Evolutionary conservation across 2,329 filamentous ascomycete species (phyloP).

Genomic region (Alternaria tenuissima): DNA sequence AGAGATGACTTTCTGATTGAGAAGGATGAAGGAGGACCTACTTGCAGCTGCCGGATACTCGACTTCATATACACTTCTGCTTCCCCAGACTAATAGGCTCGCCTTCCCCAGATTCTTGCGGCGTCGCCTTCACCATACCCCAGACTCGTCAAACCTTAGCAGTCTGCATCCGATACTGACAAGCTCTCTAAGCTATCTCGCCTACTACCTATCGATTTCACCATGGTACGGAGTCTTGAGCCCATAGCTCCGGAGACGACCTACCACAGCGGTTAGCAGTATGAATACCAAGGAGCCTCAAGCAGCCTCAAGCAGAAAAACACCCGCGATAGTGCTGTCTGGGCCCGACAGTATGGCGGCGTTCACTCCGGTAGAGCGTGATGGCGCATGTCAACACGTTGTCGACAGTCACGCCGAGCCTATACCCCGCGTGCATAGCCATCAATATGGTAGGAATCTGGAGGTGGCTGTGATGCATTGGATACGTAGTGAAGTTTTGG

Average conservation of each 20-base stretch:
- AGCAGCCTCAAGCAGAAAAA: constrained; percentile 7
- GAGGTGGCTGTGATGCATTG: constrained; percentile 4
- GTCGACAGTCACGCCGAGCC: background rate
- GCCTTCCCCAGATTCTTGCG: constrained; percentile 20
- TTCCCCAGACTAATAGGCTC: constrained; percentile 9
- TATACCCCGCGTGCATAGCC: constrained; percentile 14
- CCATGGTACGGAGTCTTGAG: background rate
- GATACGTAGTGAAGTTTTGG: background rate
- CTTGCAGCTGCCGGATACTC: background rate
- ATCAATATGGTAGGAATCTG: constrained; percentile 1
- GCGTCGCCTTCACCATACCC: constrained; percentile 21
- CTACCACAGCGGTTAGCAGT: constrained; percentile 6
- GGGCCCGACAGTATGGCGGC: constrained; percentile 9
- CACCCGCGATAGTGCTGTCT: constrained; percentile 4
- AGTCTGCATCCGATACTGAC: constrained; percentile 5
- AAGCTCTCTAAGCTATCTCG: background rate
- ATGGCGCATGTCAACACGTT: constrained; percentile 3
- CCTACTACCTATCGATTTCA: background rate
- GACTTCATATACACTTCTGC: constrained; percentile 17
- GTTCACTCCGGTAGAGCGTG: constrained; percentile 6
- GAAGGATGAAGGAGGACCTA: background rate
- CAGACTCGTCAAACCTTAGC: constrained; percentile 13
- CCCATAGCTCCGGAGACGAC: constrained; percentile 15
- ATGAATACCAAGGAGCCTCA: background rate
- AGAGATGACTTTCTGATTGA: background rate